A percentile compares a stretch with the other conserved stretches of the same genome.
phyloP scores from a whole-genome alignment of 108 stramenopile species.

The Asterionellopsis glacialis region DNA sequence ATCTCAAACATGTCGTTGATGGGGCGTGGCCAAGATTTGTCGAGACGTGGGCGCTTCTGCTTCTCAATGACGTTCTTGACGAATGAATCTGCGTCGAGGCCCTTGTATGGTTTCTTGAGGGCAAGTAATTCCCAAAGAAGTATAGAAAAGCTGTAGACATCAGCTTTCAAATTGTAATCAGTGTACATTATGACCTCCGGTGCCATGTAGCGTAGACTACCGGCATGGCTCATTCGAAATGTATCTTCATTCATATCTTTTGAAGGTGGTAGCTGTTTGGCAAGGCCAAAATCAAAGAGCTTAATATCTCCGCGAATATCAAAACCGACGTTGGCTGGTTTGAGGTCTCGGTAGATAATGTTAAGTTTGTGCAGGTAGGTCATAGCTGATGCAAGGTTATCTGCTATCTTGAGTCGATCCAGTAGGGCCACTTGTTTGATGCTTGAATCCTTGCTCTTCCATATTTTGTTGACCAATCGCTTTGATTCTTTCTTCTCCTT shows the following conservation, averaged over 20 bases:
- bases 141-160: slow-evolving; percentile 40
- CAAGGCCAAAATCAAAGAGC: slow-evolving; percentile 36
- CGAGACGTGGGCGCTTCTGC: not conserved
- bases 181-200: slow-evolving; percentile 36
- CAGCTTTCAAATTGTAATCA: slow-evolving; percentile 54
- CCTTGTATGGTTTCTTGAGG: slow-evolving; percentile 6
- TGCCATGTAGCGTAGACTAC: slow-evolving; percentile 44
- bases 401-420: slow-evolving; percentile 48
- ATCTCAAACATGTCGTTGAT: too few relatives aligned
- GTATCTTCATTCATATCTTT: not conserved
- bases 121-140: slow-evolving; percentile 35
- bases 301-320: slow-evolving; percentile 29
- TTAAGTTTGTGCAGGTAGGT: slow-evolving; percentile 40
- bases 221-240: slow-evolving; percentile 7
- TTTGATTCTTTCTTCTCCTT: slow-evolving; percentile 10
- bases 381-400: slow-evolving; percentile 62
- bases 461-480: slow-evolving; percentile 24
- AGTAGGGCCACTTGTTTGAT: slow-evolving; percentile 31
- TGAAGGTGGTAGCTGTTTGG: not conserved
- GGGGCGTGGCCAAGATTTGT: not conserved
- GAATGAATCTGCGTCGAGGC: slow-evolving; percentile 6
- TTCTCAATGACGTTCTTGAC: slow-evolving; percentile 1
- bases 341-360: not conserved
- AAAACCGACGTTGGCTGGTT: slow-evolving; percentile 19
- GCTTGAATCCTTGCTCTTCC: slow-evolving; percentile 14